Base-by-base conservation (phyloP, 2,329 filamentous ascomycete genomes). In the Alternaria rosae region DNA sequence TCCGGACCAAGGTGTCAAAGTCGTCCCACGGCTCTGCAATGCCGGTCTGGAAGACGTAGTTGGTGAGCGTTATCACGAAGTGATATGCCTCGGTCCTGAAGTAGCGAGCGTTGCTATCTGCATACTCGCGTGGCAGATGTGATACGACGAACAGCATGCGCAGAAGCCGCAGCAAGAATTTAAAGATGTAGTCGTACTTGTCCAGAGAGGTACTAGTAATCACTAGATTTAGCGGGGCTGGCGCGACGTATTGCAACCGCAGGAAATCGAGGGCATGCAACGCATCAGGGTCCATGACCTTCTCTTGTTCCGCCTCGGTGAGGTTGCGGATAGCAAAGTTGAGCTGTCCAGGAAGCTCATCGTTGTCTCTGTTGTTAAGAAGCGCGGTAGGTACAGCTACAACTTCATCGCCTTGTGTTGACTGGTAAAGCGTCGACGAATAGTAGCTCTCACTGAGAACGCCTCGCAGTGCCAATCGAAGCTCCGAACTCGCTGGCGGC, bases 221-320 rank as follows among this genome's bases (percentile, higher is more conserved):
- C 64, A 98, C 85, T 0, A 89, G 84, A 42, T 89, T 85, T 0
- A 98, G 82, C 1, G 92, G 88, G 0, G 86, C 78, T 0, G 93
- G 91, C 0, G 93, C 85, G 42, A 90, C 91, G 79, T 97, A 98
- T 47, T 93, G 91, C 8, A 99, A 82, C 2, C 92, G 88, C 15
- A 99, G 83, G 73, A 99, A 98, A 78, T 98, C 95, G n/a, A 98
- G 84, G 0, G 95, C 95, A 74, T 94, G 89, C 17, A 98, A 85
- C 0, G 90, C 91, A 74, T 92, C 87, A 0, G 93, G 89, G 70
- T 98, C 88, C 84, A 96, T 89, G 78, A 93, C 94, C 64, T 86
- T 89, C 54, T 93, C 88, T 50, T 97, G 92, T 69, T 97, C 93
- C 48, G 90, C 89, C 8, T 88, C 84, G 0, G 89, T 86, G 64